Evolutionary conservation across 176 grass and related monocot species (phyloP).

Genomic region (Oryza coarctata): DNA sequence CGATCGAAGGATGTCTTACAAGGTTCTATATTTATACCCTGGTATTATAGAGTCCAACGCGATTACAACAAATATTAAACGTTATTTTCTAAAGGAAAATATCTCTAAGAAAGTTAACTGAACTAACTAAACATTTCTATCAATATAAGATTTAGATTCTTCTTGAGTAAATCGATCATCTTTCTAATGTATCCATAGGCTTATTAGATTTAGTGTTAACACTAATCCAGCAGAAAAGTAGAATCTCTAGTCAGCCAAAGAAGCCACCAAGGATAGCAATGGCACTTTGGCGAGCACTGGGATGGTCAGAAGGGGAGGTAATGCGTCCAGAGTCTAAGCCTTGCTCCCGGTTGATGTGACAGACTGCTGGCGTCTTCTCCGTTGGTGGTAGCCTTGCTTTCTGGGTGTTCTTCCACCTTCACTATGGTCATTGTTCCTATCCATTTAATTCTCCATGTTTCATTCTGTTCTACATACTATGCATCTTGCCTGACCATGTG

Average conservation of each 20-base stretch:
- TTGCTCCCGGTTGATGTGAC: constrained; percentile 69
- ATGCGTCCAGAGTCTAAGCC: constrained; percentile 88
- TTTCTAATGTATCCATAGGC: too few species aligned
- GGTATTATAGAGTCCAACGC: too few species aligned
- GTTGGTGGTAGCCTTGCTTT: constrained; percentile 68
- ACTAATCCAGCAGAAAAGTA: neutral
- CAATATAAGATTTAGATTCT: too few species aligned
- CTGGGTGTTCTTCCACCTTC: constrained; percentile 81
- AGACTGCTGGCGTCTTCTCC: constrained; percentile 83
- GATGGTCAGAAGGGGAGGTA: constrained; percentile 89
- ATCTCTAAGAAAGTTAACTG: too few species aligned
- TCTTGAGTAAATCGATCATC: too few species aligned
- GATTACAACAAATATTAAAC: too few species aligned
- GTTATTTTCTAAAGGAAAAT: too few species aligned
- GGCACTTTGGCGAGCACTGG: constrained; percentile 51
- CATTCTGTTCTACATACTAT: neutral
- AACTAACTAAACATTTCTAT: too few species aligned
- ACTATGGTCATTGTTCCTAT: constrained; percentile 51
- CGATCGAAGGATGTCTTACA: too few species aligned
- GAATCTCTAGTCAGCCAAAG: neutral
- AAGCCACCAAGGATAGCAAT: constrained; percentile 32
- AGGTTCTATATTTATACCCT: too few species aligned
- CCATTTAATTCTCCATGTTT: neutral
- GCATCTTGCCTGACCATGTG: neutral
- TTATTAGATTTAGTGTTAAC: too few species aligned